Conservation (phyloP, 2,329 filamentous ascomycete genomes). For the Colletotrichum paranaense region DNA sequence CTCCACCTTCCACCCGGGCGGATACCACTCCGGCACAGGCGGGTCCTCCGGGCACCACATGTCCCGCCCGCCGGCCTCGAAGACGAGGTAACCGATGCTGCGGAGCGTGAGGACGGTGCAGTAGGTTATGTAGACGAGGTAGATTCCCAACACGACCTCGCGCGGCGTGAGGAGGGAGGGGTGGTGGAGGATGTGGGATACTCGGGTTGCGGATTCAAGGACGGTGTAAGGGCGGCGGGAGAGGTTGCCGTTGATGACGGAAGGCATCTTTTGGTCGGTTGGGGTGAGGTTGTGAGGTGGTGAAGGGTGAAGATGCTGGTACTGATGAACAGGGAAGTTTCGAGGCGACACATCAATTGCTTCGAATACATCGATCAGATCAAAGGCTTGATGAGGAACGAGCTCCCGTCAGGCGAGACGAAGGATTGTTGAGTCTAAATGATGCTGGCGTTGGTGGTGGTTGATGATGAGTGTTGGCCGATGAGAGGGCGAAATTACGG, state of each 20-base stretch:
- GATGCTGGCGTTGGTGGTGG: not conserved
- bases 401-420: no score
- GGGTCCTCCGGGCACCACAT: conserved; percentile 1
- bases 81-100: conserved; percentile 9
- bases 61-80: not conserved
- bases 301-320: no score
- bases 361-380: not conserved
- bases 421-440: not conserved
- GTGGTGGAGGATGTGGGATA: not conserved
- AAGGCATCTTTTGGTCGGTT: not conserved
- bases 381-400: not conserved
- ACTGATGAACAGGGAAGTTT: no score
- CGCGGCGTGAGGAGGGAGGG: not conserved
- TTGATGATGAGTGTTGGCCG: no score
- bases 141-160: not conserved
- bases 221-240: not conserved
- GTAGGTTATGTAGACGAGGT: conserved; percentile 17
- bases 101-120: not conserved
- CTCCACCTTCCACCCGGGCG: conserved; percentile 14
- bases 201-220: not conserved
- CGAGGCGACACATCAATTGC: not conserved
- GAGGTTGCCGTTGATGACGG: conserved; percentile 13
- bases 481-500: not conserved
- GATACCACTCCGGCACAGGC: conserved; percentile 9
- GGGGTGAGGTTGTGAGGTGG: not conserved